Evolutionary conservation across 441 rosid species (phyloP), one percentile per base, ranked within the genome.

Genomic region (Adansonia rubrostipa): DNA sequence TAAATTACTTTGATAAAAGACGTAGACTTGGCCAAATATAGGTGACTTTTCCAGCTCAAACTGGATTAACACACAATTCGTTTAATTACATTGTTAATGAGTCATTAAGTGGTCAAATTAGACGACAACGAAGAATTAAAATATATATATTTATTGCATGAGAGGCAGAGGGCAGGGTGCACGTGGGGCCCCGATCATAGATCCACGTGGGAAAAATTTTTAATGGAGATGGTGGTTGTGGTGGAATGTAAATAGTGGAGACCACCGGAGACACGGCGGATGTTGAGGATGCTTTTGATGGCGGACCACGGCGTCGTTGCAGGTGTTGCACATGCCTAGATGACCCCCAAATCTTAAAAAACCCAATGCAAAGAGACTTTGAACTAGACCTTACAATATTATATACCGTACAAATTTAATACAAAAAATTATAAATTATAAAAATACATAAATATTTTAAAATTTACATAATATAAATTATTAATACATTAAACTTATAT

Each of bases 241-340:
- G 28, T 24, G 28, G 28, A 24, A 24, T n/a, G 8, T 54, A 71
- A 20, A 58, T 47, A 51, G 79, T 74, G 83, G 77, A 82, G 80
- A 84, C 28, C 88, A 80, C 78, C 40, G 83, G 80, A 79, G 83
- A 84, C 85, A 78, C 79, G 90, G 92, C 90, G 84, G 89, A 86
- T 83, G 92, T 85, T 85, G 66, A 79, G 88, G 87, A 60, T 62
- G 78, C 53, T 72, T 75, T 36, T 54, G 82, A 78, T 77, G 88
- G 80, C 85, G 65, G 83, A 78, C 81, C 87, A 82, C 86, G 84
- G 88, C 78, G 89, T 83, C 82, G 86, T 78, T 74, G 82, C 78
- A 17, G 53, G 33, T 62, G 83, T 33, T 67, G 86, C 86, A 81
- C 87, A 77, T 82, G 89, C 84, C 69, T 62, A 36, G 63, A 48